Evolutionary conservation across 2,329 filamentous ascomycete species (phyloP), one percentile per base, ranked within the genome.

Genomic region (Madurella fahalii): DNA sequence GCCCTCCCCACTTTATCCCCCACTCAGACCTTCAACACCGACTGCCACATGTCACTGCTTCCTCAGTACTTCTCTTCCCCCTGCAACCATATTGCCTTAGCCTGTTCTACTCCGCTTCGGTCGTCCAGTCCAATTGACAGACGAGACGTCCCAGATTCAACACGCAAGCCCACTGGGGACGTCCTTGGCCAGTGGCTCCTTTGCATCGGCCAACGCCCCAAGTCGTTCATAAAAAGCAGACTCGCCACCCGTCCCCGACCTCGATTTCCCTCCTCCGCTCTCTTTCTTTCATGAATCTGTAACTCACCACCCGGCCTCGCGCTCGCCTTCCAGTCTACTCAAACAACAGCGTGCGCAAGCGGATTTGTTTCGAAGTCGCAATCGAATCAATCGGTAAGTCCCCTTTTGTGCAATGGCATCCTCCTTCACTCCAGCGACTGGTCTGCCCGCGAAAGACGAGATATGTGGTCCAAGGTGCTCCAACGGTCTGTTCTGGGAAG

Each of bases 221-320:
- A 49, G 52, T 53, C 48, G 61, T 60, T 64, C 65, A 70, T 72
- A 72, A 72, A 54, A 72, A 69, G 61, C 66, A 59, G 56, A 52
- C 54, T 62, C 58, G 63, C 67, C 69, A 63, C 70, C 62, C 65
- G 58, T 66, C 54, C 58, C 48, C 63, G 40, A 25, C 45, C 53
- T 54, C 42, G 40, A 63, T 60, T 65, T 59, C 56, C 52, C 58
- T 57, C 59, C 60, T 59, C 60, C 61, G 63, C 62, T 61, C 52
- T 60, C 61, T 62, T 65, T 65, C 67, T 64, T 65, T 58, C 58
- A 59, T 58, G 44, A 61, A 53, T 59, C 57, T 49, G 53, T 57
- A 57, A 58, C 45, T 50, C 57, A 53, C 61, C 52, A 58, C 49
- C 57, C 61, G 61, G 47, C 48, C 55, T 50, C 53, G 53, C 54